A percentile compares a stretch with the other conserved stretches of the same genome.
Conservation (phyloP, 495 filamentous ascomycete species). For the Hypoxylon perforatum region DNA sequence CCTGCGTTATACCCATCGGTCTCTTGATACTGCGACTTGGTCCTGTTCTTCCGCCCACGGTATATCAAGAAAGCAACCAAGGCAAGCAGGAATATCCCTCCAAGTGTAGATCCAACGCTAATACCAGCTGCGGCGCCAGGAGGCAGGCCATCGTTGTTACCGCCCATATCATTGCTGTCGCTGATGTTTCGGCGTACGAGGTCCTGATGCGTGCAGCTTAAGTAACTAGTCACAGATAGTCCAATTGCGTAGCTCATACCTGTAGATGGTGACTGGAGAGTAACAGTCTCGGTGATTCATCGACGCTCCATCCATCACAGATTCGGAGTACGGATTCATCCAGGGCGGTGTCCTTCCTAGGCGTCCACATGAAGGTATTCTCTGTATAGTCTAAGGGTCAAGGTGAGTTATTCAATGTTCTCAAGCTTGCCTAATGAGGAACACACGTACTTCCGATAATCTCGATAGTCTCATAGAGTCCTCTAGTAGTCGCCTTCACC, state of each 20-base stretch:
- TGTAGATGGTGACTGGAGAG: slow-evolving; percentile 1
- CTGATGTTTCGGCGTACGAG: neutral
- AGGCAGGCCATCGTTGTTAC: slow-evolving; percentile 5
- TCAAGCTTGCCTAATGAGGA: neutral
- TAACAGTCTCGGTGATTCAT: slow-evolving; percentile 19
- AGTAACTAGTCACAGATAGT: neutral
- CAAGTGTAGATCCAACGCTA: slow-evolving; percentile 30
- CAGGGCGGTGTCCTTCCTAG: neutral
- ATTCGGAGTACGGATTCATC: slow-evolving; percentile 22
- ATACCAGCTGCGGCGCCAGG: slow-evolving; percentile 24
- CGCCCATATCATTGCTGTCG: neutral
- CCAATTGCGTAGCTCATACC: slow-evolving; percentile 5
- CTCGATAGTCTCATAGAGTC: neutral
- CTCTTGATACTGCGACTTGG: slow-evolving; percentile 1
- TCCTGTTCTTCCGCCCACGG: slow-evolving; percentile 16
- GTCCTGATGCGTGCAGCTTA: neutral
- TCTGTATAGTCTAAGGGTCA: neutral
- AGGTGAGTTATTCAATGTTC: slow-evolving; percentile 3
- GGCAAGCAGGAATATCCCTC: slow-evolving; percentile 25
- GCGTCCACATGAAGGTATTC: slow-evolving; percentile 19
- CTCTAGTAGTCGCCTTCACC: slow-evolving; percentile 3
- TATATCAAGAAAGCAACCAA: slow-evolving; percentile 29
- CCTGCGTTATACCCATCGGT: neutral
- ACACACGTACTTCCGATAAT: slow-evolving; percentile 11
- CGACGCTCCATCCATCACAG: neutral